Percentiles rank a stretch among this genome's conserved stretches.
Conservation (phyloP, 345 rosid species). For the Eutrema heterophyllum region DNA sequence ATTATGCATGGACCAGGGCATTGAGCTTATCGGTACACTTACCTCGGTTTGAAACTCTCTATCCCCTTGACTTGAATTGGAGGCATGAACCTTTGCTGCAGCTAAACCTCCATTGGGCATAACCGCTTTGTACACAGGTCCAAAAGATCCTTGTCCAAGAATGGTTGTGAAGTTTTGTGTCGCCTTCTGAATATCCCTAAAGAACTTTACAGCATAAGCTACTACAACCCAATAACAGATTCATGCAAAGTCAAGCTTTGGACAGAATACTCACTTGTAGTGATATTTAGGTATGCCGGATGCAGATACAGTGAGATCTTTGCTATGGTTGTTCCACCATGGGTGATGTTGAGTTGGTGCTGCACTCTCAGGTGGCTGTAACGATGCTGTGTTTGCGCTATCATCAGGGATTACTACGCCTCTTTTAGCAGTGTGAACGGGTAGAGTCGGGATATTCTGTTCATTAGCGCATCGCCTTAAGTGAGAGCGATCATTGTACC, state of each 20-base stretch:
- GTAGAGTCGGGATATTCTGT: slow-evolving; percentile 51
- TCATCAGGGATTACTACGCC: slow-evolving; percentile 57
- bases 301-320: slow-evolving; percentile 60
- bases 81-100: slow-evolving; percentile 91
- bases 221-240: background rate
- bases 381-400: slow-evolving; percentile 35
- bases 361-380: slow-evolving; percentile 13
- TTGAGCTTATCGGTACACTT: background rate
- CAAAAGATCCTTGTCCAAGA: slow-evolving; percentile 92
- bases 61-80: slow-evolving; percentile 87
- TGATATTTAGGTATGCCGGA: slow-evolving; percentile 76
- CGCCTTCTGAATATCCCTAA: slow-evolving; percentile 96
- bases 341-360: slow-evolving; percentile 37
- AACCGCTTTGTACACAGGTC: slow-evolving; percentile 85
- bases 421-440: slow-evolving; percentile 65
- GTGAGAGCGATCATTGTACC: slow-evolving; percentile 58
- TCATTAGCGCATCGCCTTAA: slow-evolving; percentile 48
- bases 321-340: slow-evolving; percentile 58
- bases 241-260: background rate
- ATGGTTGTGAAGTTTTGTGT: slow-evolving; percentile 76
- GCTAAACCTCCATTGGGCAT: slow-evolving; percentile 59
- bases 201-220: slow-evolving; percentile 13
- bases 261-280: slow-evolving; percentile 62
- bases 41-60: slow-evolving; percentile 97
- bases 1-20: background rate